These are phyloP conservation scores for Platanus orientalis DNA, from an alignment of 164 flowering plant genomes.

Conservation along the genomic window DNA sequence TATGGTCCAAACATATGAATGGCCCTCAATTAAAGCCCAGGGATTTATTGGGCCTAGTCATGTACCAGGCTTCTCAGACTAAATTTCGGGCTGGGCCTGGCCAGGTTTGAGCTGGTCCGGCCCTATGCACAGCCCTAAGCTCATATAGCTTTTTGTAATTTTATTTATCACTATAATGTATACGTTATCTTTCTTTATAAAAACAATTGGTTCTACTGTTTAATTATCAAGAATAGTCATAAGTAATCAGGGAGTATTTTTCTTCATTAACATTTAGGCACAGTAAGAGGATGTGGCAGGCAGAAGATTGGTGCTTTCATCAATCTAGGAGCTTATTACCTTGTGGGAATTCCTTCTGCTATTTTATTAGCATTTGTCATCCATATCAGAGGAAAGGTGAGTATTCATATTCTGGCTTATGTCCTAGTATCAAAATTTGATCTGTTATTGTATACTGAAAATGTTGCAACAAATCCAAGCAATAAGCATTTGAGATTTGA, in stretches of 20 bases:
- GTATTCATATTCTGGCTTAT: neutral
- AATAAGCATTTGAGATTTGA: too few relatives aligned
- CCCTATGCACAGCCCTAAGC: too few relatives aligned
- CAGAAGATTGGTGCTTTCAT: slow-evolving; percentile 71
- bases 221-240: neutral
- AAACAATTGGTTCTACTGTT: neutral
- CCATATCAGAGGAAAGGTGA: slow-evolving; percentile 67
- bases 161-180: too few relatives aligned
- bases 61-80: too few relatives aligned
- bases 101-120: too few relatives aligned
- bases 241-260: neutral
- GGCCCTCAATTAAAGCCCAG: too few relatives aligned
- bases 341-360: slow-evolving; percentile 66
- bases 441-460: neutral
- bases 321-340: slow-evolving; percentile 65
- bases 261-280: slow-evolving; percentile 29
- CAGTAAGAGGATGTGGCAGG: slow-evolving; percentile 88
- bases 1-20: too few relatives aligned
- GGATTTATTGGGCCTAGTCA: too few relatives aligned
- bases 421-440: too few relatives aligned
- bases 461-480: neutral
- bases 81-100: too few relatives aligned
- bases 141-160: too few relatives aligned
- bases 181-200: too few relatives aligned
- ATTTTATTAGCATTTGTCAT: slow-evolving; percentile 52